A percentile compares a stretch with the other conserved stretches of the same genome.
These are phyloP conservation scores for Orbilia blumenaviensis DNA, from an alignment of 2,329 filamentous ascomycete species.

Conservation along the genomic window DNA sequence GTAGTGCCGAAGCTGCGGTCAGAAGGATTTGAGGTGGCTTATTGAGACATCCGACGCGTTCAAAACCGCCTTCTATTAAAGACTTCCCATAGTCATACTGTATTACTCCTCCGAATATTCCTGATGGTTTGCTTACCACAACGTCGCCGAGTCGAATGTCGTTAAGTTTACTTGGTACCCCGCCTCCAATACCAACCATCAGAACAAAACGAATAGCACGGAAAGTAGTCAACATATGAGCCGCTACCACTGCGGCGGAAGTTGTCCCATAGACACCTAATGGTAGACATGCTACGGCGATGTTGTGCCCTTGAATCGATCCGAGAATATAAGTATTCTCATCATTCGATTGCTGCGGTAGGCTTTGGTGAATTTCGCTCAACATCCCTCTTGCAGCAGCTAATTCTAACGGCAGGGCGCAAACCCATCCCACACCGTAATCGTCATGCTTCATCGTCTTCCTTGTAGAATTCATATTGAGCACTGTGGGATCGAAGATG, in stretches of 20 bases:
- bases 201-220: slow-evolving; percentile 61
- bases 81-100: slow-evolving; percentile 39
- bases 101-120: not conserved
- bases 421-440: slow-evolving; percentile 53
- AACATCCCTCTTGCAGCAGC: slow-evolving; percentile 52
- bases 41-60: not conserved
- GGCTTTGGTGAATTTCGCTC: slow-evolving; percentile 50
- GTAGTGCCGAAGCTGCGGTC: not conserved
- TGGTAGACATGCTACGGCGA: slow-evolving; percentile 59
- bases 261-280: slow-evolving; percentile 55
- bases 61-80: not conserved
- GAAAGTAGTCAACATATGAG: slow-evolving; percentile 59
- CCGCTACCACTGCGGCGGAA: slow-evolving; percentile 59
- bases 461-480: not conserved
- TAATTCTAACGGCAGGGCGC: slow-evolving; percentile 52
- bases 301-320: slow-evolving; percentile 58
- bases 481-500: too few species aligned
- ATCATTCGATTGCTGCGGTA: slow-evolving; percentile 38
- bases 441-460: not conserved
- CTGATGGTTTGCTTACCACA: slow-evolving; percentile 22
- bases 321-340: slow-evolving; percentile 57
- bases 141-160: slow-evolving; percentile 40
- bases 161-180: not conserved
- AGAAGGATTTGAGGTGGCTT: slow-evolving; percentile 21
- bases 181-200: slow-evolving; percentile 63